Base-by-base conservation (phyloP, 768 basidiomycete genomes). In the Astraeus odoratus region DNA sequence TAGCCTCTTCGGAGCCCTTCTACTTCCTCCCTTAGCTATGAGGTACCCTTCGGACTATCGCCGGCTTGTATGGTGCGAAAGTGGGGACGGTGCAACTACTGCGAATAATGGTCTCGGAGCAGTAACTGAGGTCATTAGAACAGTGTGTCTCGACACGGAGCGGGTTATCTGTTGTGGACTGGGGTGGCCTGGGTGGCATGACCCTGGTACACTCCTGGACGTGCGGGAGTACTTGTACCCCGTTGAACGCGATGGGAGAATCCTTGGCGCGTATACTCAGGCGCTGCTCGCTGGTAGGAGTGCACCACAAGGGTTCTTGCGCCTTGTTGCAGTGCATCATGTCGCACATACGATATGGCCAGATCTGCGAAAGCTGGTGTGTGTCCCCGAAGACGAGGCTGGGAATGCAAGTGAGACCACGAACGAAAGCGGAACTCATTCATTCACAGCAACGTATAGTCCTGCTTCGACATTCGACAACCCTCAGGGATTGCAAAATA, bases 21-120 rank as follows among this genome's bases (percentile, higher is more conserved):
- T 96, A 12, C 71, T 94, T 6, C 78, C 86, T 0, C 85, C 92
- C 0, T 71, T 83, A 8, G 74, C 88, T 3, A 83, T 86, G 80
- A 66, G 67, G 10, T 93, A 92, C 56, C 71, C 89, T 1, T 44
- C 69, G 19, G 94, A 98, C 67, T 96, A 90, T 57, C 81, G 94
- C 41, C 81, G 79, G 50, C 77, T 82, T 44, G 59, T 97, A 4
- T 96, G 89, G 86, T 80, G 72, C 45, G 93, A 95, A 53, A 86
- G 79, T 51, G 71, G 71, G 2, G 83, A 86, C 54, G 59, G 80
- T 40, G 30, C 36, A 75, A 72, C 80, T 10, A 53, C 82, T 31
- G 24, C 8, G 22, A 20, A 15, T 8, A 19, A 9, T 4, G 43
- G 23, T 23, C 39, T 23, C 1, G 41, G 47, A 16, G 42, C 46